These are phyloP conservation scores for Penicillium ucsense DNA, from an alignment of 495 filamentous ascomycete species.

Conservation along the genomic window DNA sequence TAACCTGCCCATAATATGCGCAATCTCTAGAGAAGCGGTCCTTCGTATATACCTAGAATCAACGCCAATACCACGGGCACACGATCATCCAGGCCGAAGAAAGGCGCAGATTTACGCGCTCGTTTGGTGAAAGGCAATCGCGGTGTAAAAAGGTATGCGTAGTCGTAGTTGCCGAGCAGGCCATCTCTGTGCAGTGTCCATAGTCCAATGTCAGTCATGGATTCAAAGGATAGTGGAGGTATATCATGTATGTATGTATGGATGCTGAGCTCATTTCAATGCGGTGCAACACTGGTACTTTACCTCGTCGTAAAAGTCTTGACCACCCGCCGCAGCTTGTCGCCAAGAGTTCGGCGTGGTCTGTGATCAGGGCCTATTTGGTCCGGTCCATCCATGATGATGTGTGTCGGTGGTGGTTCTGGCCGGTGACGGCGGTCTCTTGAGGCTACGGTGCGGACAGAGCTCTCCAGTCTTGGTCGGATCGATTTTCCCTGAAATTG, in stretches of 20 bases:
- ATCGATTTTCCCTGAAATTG: no score
- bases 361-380: constrained; percentile 39
- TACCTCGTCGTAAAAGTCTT: constrained; percentile 43
- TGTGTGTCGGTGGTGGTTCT: neutral
- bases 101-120: constrained; percentile 53
- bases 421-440: no score
- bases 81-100: constrained; percentile 78
- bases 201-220: no score
- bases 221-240: no score
- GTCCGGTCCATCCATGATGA: constrained; percentile 38
- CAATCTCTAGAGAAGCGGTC: neutral
- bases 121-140: constrained; percentile 77
- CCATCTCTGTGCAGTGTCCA: constrained; percentile 42
- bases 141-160: constrained; percentile 66
- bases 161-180: constrained; percentile 78
- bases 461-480: no score
- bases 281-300: neutral
- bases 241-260: no score
- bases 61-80: constrained; percentile 75
- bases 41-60: constrained; percentile 28
- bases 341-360: constrained; percentile 30
- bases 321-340: constrained; percentile 25
- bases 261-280: no score
- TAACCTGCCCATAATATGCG: no score
- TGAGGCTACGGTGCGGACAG: no score